A percentile compares a stretch with the other conserved stretches of the same genome.
These are phyloP conservation scores for Teratosphaeria pseudoeucalypti DNA, from an alignment of 2,329 filamentous ascomycete species.

Conservation along the genomic window DNA sequence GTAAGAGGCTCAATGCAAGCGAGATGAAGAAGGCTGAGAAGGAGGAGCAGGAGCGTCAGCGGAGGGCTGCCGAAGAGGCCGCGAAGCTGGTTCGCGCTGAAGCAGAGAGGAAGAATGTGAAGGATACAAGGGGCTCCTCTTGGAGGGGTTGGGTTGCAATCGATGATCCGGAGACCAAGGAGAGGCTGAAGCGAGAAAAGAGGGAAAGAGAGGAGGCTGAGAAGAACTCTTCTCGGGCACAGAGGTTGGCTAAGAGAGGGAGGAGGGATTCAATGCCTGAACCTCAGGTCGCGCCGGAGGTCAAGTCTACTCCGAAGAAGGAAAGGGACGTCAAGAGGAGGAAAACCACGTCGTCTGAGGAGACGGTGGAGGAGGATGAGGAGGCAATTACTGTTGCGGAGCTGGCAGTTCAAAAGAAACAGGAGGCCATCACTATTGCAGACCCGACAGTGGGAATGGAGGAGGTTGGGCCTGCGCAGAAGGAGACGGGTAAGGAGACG, in stretches of 20 bases:
- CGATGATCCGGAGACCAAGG: slow-evolving; percentile 21
- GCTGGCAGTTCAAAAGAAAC: neutral
- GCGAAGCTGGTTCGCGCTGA: slow-evolving; percentile 20
- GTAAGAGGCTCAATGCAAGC: slow-evolving; percentile 20
- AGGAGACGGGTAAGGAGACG: neutral
- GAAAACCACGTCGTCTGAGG: slow-evolving; percentile 4
- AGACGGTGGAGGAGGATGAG: neutral
- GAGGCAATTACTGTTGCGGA: neutral
- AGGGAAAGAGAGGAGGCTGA: slow-evolving; percentile 18
- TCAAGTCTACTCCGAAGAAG: neutral
- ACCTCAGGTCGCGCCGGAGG: slow-evolving; percentile 1
- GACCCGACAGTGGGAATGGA: neutral
- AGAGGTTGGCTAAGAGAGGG: slow-evolving; percentile 13
- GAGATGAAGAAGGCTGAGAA: slow-evolving; percentile 21
- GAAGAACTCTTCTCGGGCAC: slow-evolving; percentile 19
- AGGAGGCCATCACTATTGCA: neutral
- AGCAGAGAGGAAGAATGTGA: slow-evolving; percentile 17
- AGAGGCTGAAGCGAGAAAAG: slow-evolving; percentile 18
- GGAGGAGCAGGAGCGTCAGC: slow-evolving; percentile 17
- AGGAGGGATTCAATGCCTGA: slow-evolving; percentile 3
- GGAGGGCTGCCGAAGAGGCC: slow-evolving; percentile 17
- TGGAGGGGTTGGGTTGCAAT: slow-evolving; percentile 24
- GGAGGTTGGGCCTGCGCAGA: neutral
- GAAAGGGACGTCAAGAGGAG: slow-evolving; percentile 4
- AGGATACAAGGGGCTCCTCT: slow-evolving; percentile 14